Evolutionary conservation across 225 moss, liverwort and hornwort species (phyloP).

Genomic region (Ulota crispa): DNA sequence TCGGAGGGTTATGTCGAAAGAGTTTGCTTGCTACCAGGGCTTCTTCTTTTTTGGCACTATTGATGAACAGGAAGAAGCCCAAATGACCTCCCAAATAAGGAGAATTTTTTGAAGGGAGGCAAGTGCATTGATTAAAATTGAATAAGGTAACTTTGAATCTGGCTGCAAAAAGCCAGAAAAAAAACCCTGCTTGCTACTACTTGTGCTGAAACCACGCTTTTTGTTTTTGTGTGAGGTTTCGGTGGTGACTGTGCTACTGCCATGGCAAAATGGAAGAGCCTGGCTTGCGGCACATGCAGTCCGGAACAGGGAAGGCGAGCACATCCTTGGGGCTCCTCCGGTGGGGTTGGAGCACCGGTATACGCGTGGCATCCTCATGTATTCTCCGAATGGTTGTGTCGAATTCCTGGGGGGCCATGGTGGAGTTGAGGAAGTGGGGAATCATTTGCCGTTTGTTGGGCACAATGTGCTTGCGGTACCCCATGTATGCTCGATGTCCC

Average conservation of each 20-base stretch:
- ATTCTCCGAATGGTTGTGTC: conserved; percentile 42
- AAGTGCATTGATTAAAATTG: too few species aligned
- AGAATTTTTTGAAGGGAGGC: too few species aligned
- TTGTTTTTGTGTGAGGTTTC: too few species aligned
- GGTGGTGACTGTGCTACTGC: background rate
- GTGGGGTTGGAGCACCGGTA: conserved; percentile 26
- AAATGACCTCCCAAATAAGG: too few species aligned
- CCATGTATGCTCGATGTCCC: conserved; percentile 64
- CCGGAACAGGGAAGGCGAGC: conserved; percentile 52
- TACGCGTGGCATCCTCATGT: conserved; percentile 42
- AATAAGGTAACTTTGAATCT: too few species aligned
- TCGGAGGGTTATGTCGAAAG: too few species aligned
- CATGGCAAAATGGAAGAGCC: background rate
- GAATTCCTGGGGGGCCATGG: conserved; percentile 30
- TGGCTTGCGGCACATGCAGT: conserved; percentile 63
- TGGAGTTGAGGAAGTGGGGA: conserved; percentile 46
- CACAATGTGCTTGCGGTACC: conserved; percentile 57
- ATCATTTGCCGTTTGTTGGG: conserved; percentile 68
- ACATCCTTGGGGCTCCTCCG: conserved; percentile 42
- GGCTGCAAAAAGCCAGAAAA: too few species aligned
- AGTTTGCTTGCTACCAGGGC: too few species aligned
- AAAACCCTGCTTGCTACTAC: too few species aligned
- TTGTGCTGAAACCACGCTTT: too few species aligned
- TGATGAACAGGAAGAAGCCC: too few species aligned
- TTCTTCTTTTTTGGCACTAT: too few species aligned